Evolutionary conservation across 345 rosid genomes (phyloP), one percentile per base, ranked within the genome.

Genomic region (Citrus inodora): DNA sequence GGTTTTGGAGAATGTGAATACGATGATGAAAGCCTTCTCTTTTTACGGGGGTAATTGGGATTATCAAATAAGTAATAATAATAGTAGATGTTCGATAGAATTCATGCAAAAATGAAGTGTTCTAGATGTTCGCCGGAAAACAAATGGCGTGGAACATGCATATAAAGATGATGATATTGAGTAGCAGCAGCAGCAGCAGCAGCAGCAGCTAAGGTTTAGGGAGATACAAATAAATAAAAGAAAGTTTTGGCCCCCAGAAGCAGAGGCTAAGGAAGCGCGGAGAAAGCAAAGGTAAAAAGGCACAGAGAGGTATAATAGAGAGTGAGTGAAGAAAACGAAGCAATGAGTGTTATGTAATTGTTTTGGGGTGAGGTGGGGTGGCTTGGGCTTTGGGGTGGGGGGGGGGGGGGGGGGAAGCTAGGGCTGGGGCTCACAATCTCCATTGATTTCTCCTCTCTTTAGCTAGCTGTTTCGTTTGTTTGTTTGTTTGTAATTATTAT

Each of bases 231-330:
- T 27, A 71, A 61, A 51, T 25, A 27, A 13, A 9, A 67, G 78
- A 56, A 75, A 61, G 56, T 86, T 85, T 80, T 86, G 10, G 46
- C 89, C 89, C 97, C 94, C 97, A 86, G 71, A 61, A 83, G 89
- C 91, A 89, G 87, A 85, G 94, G 90, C 97, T 87, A 87, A 89
- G 97, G 93, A 87, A 84, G 73, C 94, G 97, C 86, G 88, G 94
- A 89, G 90, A 90, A 87, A 87, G 90, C 78, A 66, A 76, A 38
- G 69, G 48, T 35, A n/a, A 30, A 17, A 5, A 17, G 37, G 32
- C 63, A 9, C 46, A 67, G 73, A 25, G 82, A 8, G 75, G 6
- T 51, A 22, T 21, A 58, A 28, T 33, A 25, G 35, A 74, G 75
- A 21, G 42, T 40, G 73, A 62, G 25, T 35, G 27, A 66, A 40